Evolutionary conservation across 257 asterid species (phyloP).

Genomic region (Ilex aquifolium): DNA sequence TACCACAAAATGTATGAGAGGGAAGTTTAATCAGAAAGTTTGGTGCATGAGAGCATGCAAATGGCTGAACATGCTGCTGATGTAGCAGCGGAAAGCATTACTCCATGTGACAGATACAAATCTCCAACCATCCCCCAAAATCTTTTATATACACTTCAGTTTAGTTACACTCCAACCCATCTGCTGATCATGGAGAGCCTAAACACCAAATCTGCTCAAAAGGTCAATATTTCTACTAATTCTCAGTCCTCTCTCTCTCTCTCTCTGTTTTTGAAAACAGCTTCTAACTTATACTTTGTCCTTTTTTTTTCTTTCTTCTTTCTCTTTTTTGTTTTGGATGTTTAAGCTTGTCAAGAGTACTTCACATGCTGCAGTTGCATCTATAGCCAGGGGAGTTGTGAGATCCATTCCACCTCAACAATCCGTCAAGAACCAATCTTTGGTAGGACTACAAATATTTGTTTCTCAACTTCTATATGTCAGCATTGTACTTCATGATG

Average conservation of each 20-base stretch:
- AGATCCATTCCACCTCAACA: conserved; percentile 16
- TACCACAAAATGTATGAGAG: conserved; percentile 42
- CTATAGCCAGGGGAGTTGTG: conserved; percentile 14
- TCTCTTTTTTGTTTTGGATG: not conserved
- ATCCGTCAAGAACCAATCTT: conserved; percentile 18
- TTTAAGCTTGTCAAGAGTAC: conserved; percentile 19
- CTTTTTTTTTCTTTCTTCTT: conserved; percentile 3
- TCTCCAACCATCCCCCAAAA: too few relatives aligned
- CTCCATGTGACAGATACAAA: too few relatives aligned
- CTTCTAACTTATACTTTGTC: not conserved
- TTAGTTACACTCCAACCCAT: too few relatives aligned
- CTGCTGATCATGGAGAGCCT: conserved; percentile 42
- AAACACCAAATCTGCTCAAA: conserved; percentile 40
- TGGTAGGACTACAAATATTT: conserved; percentile 18
- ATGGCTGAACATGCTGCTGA: too few relatives aligned
- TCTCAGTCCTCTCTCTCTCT: not conserved
- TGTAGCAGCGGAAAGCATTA: too few relatives aligned
- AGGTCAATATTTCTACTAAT: conserved; percentile 25
- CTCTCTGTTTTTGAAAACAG: not conserved
- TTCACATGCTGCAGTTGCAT: conserved; percentile 22
- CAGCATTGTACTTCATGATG: not conserved
- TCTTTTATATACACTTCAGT: too few relatives aligned
- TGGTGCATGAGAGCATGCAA: conserved; percentile 40
- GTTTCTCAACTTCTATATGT: too few relatives aligned
- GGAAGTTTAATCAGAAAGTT: conserved; percentile 48